These are phyloP conservation scores for Fusarium haematococcum DNA, from an alignment of 2,329 filamentous ascomycete genomes.

Conservation along the genomic window DNA sequence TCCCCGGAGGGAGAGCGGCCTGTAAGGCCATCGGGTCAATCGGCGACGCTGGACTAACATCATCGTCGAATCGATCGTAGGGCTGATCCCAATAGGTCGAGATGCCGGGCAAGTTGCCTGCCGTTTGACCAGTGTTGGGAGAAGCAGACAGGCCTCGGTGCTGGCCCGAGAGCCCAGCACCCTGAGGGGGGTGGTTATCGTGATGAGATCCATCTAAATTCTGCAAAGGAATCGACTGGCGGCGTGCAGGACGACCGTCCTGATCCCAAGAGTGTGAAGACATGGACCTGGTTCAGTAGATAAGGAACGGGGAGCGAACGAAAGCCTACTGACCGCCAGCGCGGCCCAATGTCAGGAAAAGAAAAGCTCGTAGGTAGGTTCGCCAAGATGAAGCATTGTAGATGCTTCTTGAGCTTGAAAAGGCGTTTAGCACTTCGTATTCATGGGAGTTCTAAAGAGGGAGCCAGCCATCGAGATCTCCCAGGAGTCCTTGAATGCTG, in stretches of 20 bases:
- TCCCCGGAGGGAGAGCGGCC: constrained; percentile 66
- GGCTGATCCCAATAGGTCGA: constrained; percentile 67
- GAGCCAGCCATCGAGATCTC: constrained; percentile 27
- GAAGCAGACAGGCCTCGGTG: constrained; percentile 18
- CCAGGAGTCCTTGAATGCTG: constrained; percentile 38
- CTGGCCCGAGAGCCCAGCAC: constrained; percentile 17
- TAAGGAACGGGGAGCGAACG: constrained; percentile 12
- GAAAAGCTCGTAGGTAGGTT: constrained; percentile 6
- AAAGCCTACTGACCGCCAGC: constrained; percentile 33
- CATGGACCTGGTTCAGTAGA: constrained; percentile 41
- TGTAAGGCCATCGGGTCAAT: constrained; percentile 66
- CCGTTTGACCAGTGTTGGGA: constrained; percentile 31
- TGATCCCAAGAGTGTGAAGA: constrained; percentile 44
- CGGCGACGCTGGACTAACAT: constrained; percentile 58
- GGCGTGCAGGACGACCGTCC: constrained; percentile 42
- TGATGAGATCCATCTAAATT: constrained; percentile 58
- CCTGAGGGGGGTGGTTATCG: constrained; percentile 18
- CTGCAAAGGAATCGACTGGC: constrained; percentile 76
- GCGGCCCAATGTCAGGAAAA: constrained; percentile 41
- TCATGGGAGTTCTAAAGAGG: constrained; percentile 24
- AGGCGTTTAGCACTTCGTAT: constrained; percentile 28
- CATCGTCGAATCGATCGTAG: constrained; percentile 54
- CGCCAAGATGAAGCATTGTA: constrained; percentile 37
- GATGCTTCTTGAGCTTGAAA: constrained; percentile 14
- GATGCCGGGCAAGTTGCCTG: constrained; percentile 55